phyloP scores from a whole-genome alignment of 106 monocot species.

The Dendrobium chrysotoxum region DNA sequence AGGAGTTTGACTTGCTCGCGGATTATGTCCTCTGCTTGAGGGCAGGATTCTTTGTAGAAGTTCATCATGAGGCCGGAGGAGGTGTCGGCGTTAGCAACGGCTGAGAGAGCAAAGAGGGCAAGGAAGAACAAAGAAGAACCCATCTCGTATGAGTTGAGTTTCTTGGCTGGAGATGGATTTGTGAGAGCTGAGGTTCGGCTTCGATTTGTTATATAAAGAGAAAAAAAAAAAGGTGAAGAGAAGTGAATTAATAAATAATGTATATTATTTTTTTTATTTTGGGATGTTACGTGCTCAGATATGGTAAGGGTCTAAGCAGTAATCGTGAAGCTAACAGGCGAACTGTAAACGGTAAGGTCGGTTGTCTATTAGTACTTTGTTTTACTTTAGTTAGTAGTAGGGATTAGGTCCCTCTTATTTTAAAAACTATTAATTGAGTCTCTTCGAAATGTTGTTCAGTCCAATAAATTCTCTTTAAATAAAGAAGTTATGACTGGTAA shows the following conservation, averaged over 20 bases:
- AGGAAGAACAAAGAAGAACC: constrained; percentile 22
- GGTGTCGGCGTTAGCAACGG: constrained; percentile 5
- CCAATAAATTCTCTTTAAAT: too few relatives aligned
- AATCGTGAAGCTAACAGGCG: too few relatives aligned
- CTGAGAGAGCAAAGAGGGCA: constrained; percentile 9
- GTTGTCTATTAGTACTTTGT: too few relatives aligned
- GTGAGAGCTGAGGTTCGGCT: background rate
- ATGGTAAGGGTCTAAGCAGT: too few relatives aligned
- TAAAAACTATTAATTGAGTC: too few relatives aligned
- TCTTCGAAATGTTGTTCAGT: too few relatives aligned
- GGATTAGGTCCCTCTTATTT: too few relatives aligned
- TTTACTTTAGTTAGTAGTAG: too few relatives aligned
- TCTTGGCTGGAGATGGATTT: background rate
- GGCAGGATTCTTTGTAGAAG: constrained; percentile 88
- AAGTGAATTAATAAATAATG: background rate
- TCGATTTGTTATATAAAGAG: background rate
- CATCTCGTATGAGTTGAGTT: background rate
- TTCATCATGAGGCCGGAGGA: constrained; percentile 44
- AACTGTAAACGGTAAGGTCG: too few relatives aligned
- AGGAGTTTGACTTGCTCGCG: constrained; percentile 73
- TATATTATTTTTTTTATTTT: too few relatives aligned
- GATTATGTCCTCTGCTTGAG: constrained; percentile 79
- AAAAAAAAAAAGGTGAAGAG: background rate
- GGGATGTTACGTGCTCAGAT: too few relatives aligned
- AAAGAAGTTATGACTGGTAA: too few relatives aligned